phyloP scores from a whole-genome alignment of 2,329 filamentous ascomycete species.

The Ampelomyces quisqualis region DNA sequence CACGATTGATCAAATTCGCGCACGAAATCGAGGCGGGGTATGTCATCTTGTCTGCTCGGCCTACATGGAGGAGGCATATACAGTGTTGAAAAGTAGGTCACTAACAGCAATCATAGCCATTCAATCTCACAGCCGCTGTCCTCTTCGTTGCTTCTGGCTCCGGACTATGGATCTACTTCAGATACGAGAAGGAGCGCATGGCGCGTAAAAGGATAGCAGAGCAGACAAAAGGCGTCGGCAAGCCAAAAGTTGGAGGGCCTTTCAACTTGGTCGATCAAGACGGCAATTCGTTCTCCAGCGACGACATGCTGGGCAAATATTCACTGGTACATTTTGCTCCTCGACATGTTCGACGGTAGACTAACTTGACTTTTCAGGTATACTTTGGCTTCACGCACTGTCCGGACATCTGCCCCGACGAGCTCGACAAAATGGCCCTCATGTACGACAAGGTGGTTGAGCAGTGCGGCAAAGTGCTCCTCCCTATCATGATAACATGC shows the following conservation, averaged over 20 bases:
- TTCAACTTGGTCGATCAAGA: conserved; percentile 83
- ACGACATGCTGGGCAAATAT: conserved; percentile 85
- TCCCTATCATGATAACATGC: conserved; percentile 91
- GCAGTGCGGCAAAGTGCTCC: conserved; percentile 55
- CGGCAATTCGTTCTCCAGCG: conserved; percentile 72
- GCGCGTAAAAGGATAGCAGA: conserved; percentile 86
- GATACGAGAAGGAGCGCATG: conserved; percentile 88
- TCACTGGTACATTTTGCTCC: conserved; percentile 59
- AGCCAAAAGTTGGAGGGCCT: conserved; percentile 86
- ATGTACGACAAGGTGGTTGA: conserved; percentile 74
- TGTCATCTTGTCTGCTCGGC: conserved; percentile 3
- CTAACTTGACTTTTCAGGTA: conserved; percentile 56
- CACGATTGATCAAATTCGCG: conserved; percentile 40
- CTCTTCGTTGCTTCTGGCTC: conserved; percentile 80
- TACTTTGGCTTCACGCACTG: conserved; percentile 99
- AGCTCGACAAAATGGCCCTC: conserved; percentile 98
- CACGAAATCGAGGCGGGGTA: conserved; percentile 42
- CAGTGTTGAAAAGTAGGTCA: conserved; percentile 4
- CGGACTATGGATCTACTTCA: conserved; percentile 85
- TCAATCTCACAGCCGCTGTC: conserved; percentile 86
- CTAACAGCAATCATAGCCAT: conserved; percentile 61
- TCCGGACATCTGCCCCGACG: conserved; percentile 97
- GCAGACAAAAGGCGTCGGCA: conserved; percentile 87
- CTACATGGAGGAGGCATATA: neutral
- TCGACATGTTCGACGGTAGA: neutral